These are phyloP conservation scores for Fusarium tanahbumbuense DNA, from an alignment of 2,329 filamentous ascomycete genomes.

Conservation along the genomic window DNA sequence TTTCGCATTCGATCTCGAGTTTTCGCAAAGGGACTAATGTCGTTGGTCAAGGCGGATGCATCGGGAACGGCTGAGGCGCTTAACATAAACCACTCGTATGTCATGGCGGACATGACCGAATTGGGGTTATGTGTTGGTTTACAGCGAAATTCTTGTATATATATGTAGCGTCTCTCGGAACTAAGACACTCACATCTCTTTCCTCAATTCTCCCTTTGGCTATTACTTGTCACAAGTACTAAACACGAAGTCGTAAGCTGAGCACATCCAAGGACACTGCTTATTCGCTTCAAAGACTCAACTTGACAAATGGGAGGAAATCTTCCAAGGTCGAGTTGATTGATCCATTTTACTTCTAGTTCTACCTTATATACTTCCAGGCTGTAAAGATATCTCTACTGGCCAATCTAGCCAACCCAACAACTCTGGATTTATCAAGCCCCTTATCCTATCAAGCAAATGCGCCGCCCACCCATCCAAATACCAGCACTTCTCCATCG, in stretches of 20 bases:
- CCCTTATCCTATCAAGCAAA: conserved; percentile 41
- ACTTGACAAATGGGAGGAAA: not conserved
- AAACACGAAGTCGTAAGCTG: too few species aligned
- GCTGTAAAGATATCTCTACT: conserved; percentile 28
- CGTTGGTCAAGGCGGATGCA: conserved; percentile 15
- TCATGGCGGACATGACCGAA: conserved; percentile 3
- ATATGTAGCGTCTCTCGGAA: not conserved
- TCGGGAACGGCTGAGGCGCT: conserved; percentile 12
- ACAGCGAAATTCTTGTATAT: not conserved
- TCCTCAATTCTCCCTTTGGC: not conserved
- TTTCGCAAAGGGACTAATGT: conserved; percentile 21
- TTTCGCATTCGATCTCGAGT: conserved; percentile 21
- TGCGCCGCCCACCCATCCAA: conserved; percentile 42
- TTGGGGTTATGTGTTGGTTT: not conserved
- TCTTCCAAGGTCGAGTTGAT: not conserved
- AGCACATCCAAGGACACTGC: not conserved
- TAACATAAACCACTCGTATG: conserved; percentile 21
- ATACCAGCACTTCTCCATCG: conserved; percentile 39
- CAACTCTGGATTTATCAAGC: conserved; percentile 32
- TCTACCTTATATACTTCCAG: conserved; percentile 13
- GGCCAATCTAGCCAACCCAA: conserved; percentile 45
- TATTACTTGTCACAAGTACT: not conserved
- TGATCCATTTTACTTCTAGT: conserved; percentile 3
- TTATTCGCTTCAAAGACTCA: not conserved
- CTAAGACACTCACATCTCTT: not conserved